Base-by-base conservation (phyloP, 2,329 filamentous ascomycete genomes). In the Aspergillus ibericus region DNA sequence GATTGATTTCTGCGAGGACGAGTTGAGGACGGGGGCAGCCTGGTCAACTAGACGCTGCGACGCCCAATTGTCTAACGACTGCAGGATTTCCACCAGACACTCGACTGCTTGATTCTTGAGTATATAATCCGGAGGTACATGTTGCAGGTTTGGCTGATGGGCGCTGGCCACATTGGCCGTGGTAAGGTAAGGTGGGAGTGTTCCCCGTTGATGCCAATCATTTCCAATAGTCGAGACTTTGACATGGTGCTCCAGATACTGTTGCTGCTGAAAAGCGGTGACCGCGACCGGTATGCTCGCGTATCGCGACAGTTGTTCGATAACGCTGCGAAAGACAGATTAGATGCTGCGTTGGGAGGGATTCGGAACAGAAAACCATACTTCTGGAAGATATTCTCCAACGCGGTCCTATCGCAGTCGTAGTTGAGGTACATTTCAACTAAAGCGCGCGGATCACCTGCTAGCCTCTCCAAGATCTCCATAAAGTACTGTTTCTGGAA, bases 401-500 rank as follows among this genome's bases (percentile, higher is more conserved):
- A 85, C 9, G 87, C 87, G 40, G 92, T 92, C 60, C 93, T 85
- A 70, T 98, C 96, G 77, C 95, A 99, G 73, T 99, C 95, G 71
- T 99, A 99, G 75, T 99, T 99, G 62, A 99, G 84, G 75, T 99
- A 99, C 13, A 93, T 89, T 75, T 99, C 95, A 15, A 99, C 95
- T 50, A 99, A 75, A 0, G 92, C 93, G 64, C 91, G 85, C 1
- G 93, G 91, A 72, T 99, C 95, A 15, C 86, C 87, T 59, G 90
- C 93, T 49, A 99, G 82, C 59, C 93, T 85, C 67, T 91, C 90
- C 53, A 99, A 82, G 25, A 99, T 86, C 60, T 87, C 88, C 74
- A 99, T 85, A 65, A 98, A 95, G 71, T 93, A 92, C 55, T 95
- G 85, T 76, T 98, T 99, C 72, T 99, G 95, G 60, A 92, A 92